A percentile compares a stretch with the other conserved stretches of the same genome.
phyloP scores from a whole-genome alignment of 1,139 yeast genomes.

The Groenewaldozyma auringiensis region DNA sequence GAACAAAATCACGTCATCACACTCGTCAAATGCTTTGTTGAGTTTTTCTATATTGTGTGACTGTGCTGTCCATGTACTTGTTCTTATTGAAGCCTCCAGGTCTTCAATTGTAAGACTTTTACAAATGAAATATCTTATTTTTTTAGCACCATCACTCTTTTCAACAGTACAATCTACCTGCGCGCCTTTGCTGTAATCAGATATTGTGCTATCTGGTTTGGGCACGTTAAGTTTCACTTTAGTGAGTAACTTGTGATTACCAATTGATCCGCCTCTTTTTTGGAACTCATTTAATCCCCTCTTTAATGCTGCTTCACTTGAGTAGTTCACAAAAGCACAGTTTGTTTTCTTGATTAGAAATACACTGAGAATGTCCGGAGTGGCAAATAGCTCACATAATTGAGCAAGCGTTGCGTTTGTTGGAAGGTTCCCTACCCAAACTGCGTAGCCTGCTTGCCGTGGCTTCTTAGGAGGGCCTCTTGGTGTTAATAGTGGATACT shows the following conservation, averaged over 20 bases:
- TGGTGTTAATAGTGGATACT: slow-evolving; percentile 11
- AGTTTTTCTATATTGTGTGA: slow-evolving; percentile 32
- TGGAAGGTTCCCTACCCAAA: slow-evolving; percentile 40
- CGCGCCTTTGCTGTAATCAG: neutral
- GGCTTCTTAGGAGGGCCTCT: slow-evolving; percentile 31
- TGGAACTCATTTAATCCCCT: slow-evolving; percentile 25
- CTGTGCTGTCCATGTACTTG: slow-evolving; percentile 36
- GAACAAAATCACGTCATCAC: slow-evolving; percentile 33
- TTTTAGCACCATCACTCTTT: neutral
- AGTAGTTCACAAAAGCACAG: slow-evolving; percentile 37
- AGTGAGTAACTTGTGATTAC: slow-evolving; percentile 26
- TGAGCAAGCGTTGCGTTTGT: slow-evolving; percentile 29
- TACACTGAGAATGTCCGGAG: slow-evolving; percentile 31
- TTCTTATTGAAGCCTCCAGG: slow-evolving; percentile 28
- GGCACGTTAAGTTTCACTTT: slow-evolving; percentile 2
- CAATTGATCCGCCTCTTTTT: slow-evolving; percentile 25
- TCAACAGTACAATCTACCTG: neutral
- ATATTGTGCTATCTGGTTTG: neutral
- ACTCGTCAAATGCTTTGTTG: slow-evolving; percentile 30
- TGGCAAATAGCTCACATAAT: slow-evolving; percentile 31
- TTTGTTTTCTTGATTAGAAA: slow-evolving; percentile 34
- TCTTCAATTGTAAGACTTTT: slow-evolving; percentile 35
- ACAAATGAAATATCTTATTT: slow-evolving; percentile 33
- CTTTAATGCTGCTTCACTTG: slow-evolving; percentile 25
- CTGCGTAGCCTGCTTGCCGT: slow-evolving; percentile 32